Base-by-base conservation (phyloP, 208 protist genomes). In the Acanthamoeba royreba region DNA sequence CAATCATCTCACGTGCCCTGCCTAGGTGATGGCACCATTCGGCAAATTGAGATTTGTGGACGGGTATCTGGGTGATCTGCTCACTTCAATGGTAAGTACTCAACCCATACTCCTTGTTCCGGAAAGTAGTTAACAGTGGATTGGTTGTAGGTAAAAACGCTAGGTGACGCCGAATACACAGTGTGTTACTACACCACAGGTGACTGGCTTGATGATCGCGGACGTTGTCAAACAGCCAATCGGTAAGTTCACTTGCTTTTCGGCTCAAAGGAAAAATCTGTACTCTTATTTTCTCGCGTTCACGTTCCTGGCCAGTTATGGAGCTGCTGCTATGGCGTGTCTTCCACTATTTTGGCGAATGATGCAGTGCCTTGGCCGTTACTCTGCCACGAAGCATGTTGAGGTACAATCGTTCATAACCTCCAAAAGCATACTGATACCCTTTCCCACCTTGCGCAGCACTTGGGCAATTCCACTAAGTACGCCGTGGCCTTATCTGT, bases 101-200 rank as follows among this genome's bases (percentile, higher is more conserved):
- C n/a, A n/a, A n/a, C n/a, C n/a, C n/a, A n/a, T n/a, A n/a, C n/a
- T n/a, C n/a, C n/a, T n/a, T n/a, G n/a, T n/a, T n/a, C n/a, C n/a
- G n/a, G n/a, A n/a, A n/a, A n/a, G n/a, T n/a, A n/a, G n/a, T n/a
- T n/a, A n/a, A n/a, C n/a, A n/a, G n/a, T n/a, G n/a, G n/a, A n/a
- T n/a, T n/a, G n/a, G n/a, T n/a, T 2, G 33, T 38, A 77, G 66
- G 66, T 77, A 19, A 95, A 95, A 77, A 95, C 94, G 13, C 74
- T 95, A 2, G 93, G 87, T 9, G 94, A 95, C 83, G 87, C 63
- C 19, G 91, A 95, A 47, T 95, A 95, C 55, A 95, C 94, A 0
- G 89, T 86, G 5, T 95, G 94, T 42, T 95, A 95, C 92, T 94
- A 85, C 42, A 35, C 90, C 13, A 90, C 91, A 28, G 94, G 91